A percentile compares a stretch with the other conserved stretches of the same genome.
Evolutionary conservation across 179 eudicot species (phyloP).

Genomic region (Drosera spatulata): DNA sequence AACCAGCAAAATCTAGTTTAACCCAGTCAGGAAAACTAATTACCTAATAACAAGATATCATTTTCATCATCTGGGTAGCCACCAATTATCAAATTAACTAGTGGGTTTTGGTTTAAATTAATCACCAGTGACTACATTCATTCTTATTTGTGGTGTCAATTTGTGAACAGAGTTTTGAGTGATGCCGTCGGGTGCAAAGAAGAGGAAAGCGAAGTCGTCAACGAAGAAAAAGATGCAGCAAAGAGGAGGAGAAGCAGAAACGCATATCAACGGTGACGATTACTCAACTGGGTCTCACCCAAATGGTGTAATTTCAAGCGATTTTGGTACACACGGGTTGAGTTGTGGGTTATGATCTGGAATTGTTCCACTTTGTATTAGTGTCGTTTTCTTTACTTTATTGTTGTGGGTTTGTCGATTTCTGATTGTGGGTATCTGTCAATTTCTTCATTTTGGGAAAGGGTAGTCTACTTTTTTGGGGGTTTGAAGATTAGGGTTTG

Average conservation of each 20-base stretch:
- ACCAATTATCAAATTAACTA: too few relatives aligned
- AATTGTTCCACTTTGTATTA: not conserved
- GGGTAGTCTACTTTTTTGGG: too few relatives aligned
- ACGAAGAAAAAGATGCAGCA: conserved; percentile 47
- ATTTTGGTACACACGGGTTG: not conserved
- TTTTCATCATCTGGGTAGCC: too few relatives aligned
- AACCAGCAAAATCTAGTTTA: too few relatives aligned
- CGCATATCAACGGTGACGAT: not conserved
- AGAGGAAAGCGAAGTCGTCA: conserved; percentile 34
- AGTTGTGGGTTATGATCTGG: not conserved
- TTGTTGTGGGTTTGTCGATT: not conserved
- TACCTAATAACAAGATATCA: too few relatives aligned
- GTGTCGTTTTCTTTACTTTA: too few relatives aligned
- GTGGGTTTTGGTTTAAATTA: too few relatives aligned
- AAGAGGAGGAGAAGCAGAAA: conserved; percentile 2
- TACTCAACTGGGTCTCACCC: conserved; percentile 15
- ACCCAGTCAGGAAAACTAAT: too few relatives aligned
- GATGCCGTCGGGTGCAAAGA: conserved; percentile 49
- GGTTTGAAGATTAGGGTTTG: too few relatives aligned
- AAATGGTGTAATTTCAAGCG: conserved; percentile 17
- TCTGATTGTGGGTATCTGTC: conserved; percentile 16
- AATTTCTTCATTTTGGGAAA: not conserved
- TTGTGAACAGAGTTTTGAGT: conserved; percentile 1
- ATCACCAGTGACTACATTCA: too few relatives aligned
- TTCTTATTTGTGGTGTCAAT: too few relatives aligned